Evolutionary conservation across 2,329 filamentous ascomycete species (phyloP).

Genomic region (Sordariomycetes sp.): DNA sequence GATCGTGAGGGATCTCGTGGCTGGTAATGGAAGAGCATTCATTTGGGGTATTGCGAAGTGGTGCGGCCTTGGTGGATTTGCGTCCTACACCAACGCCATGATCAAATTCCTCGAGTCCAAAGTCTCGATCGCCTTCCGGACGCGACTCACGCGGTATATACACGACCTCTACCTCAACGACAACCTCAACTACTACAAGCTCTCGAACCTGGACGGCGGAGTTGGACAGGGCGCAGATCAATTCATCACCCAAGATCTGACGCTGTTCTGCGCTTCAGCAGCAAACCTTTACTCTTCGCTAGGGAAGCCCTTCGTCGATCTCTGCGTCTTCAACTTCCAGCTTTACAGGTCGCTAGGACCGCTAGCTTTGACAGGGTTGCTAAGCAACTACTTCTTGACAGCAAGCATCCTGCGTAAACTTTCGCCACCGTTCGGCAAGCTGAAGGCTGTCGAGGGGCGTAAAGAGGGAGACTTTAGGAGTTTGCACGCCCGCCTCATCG

Average conservation of each 20-base stretch:
- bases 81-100: slow-evolving; percentile 96
- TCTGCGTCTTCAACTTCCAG: slow-evolving; percentile 97
- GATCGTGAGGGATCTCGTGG: slow-evolving; percentile 93
- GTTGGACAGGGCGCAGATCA: slow-evolving; percentile 90
- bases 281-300: slow-evolving; percentile 91
- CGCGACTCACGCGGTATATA: slow-evolving; percentile 88
- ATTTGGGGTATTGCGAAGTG: slow-evolving; percentile 87
- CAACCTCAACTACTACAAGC: slow-evolving; percentile 92
- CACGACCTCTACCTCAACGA: slow-evolving; percentile 95
- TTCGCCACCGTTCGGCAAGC: slow-evolving; percentile 91
- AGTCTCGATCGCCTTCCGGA: slow-evolving; percentile 96
- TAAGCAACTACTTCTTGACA: slow-evolving; percentile 91
- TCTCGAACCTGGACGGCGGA: slow-evolving; percentile 86
- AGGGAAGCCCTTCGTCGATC: slow-evolving; percentile 95
- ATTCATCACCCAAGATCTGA: slow-evolving; percentile 95
- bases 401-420: slow-evolving; percentile 80
- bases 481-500: slow-evolving; percentile 82
- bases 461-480: slow-evolving; percentile 93
- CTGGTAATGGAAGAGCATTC: slow-evolving; percentile 82
- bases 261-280: slow-evolving; percentile 86
- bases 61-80: slow-evolving; percentile 87
- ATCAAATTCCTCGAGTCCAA: slow-evolving; percentile 98
- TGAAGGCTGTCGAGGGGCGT: slow-evolving; percentile 91
- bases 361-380: slow-evolving; percentile 72
- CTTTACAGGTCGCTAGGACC: slow-evolving; percentile 87